Base-by-base conservation (phyloP, 768 basidiomycete species). In the Lanmaoa pseudosensibilis region DNA sequence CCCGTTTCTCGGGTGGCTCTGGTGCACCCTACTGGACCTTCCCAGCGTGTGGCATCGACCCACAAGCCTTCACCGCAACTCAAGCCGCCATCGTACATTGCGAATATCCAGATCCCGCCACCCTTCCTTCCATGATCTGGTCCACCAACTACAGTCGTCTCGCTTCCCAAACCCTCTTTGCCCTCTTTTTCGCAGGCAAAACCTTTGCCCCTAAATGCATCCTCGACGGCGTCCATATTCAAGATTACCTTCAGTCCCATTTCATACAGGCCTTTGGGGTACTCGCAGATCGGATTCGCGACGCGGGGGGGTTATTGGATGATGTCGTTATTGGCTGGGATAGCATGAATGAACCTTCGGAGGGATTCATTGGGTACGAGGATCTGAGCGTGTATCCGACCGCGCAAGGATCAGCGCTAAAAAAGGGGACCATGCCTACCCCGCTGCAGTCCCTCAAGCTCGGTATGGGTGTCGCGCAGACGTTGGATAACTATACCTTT, bases 241-340 rank as follows among this genome's bases (percentile, higher is more conserved):
- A 97, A 67, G 88, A 94, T 55, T 98, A 85, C 65, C 80, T 96
- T 2, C 89, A 92, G 64, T 72, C 75, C 0, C 91, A 91, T 64
- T 94, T 80, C 67, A 84, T 90, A 57, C 80, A 78, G 16, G 92
- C 94, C 0, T 83, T 90, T 60, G 89, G 85, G 3, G 75, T 76
- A 39, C 79, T 97, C 27, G 92, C 90, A 0, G 87, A 92, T 69
- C 79, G 82, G 36, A 86, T 97, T 50, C 75, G 78, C 6, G 85
- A 84, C n/a, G 86, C 85, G 0, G 89, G 88, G 0, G 87, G 83
- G 34, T 71, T 98, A 37, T 69, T 91, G 21, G 94, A 98, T 32
- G 84, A 85, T 39, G 94, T 93, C 61, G 82, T 99, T 12, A 87
- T 98, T 46, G 97, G 97, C 0, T 98, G 96, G 97, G 97, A 99